Base-by-base conservation (phyloP, 257 asterid genomes). In the Rehmannia glutinosa region DNA sequence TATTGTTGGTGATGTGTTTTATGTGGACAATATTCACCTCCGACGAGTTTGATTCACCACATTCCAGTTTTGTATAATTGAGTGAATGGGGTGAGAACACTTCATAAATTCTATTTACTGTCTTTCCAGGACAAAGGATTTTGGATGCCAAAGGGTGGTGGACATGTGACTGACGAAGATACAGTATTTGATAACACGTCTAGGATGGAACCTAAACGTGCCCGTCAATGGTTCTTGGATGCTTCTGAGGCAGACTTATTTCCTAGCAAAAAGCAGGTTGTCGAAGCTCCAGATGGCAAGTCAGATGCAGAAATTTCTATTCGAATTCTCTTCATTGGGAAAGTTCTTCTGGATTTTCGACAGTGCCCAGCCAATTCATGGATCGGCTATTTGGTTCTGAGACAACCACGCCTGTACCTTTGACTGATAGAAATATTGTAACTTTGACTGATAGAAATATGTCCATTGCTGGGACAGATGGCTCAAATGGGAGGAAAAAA, bases 91-190 rank as follows among this genome's bases (percentile, higher is more conserved):
- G 27, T 57, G 62, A 7, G 53, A 71, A 46, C 8, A 20, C 52
- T 32, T 5, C 8, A 28, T 42, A 55, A 36, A 54, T 20, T 52
- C 24, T 49, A 24, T 60, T 63, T 60, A 39, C 66, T 60, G 80
- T 71, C 78, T 73, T 78, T 80, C 65, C 83, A 83, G 81, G 90
- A 84, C 68, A 85, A 87, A 85, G 86, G 80, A 20, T 85, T 89
- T 79, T 87, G 96, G 95, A 79, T 81, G 75, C 84, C 87, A 0
- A 87, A 87, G 61, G 88, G 80, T 3, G 83, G 84, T 66, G 91
- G 82, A 27, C 86, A 82, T 72, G 52, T 77, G 62, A 68, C 68
- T 15, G 85, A 82, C 65, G 86, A 80, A 27, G 92, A 85, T 43
- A 55, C 87, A 46, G 84, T 83, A 59, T 85, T 83, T 52, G 87